phyloP scores from a whole-genome alignment of 768 basidiomycete species.

The Macrolepiota albuminosa region DNA sequence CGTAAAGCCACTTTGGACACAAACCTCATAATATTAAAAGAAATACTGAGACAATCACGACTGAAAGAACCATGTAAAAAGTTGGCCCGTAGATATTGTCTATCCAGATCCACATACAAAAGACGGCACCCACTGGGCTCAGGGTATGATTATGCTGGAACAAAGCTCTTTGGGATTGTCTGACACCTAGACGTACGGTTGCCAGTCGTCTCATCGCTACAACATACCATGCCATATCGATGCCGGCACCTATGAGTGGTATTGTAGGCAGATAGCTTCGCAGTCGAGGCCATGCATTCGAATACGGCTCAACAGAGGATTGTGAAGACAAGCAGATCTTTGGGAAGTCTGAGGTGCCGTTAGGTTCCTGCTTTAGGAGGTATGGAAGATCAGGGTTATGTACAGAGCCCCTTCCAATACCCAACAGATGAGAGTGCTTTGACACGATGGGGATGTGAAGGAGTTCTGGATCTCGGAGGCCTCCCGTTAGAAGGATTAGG shows the following conservation, averaged over 20 bases:
- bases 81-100: neutral
- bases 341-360: neutral
- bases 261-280: constrained; percentile 38
- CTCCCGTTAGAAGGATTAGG: constrained; percentile 77
- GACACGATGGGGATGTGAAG: constrained; percentile 48
- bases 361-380: constrained; percentile 24
- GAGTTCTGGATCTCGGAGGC: constrained; percentile 56
- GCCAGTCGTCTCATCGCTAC: constrained; percentile 54
- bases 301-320: constrained; percentile 36
- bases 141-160: constrained; percentile 21
- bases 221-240: constrained; percentile 62
- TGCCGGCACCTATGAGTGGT: constrained; percentile 61
- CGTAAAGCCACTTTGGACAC: neutral
- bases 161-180: neutral
- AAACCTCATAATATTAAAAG: neutral
- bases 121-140: constrained; percentile 30
- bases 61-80: neutral
- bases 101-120: constrained; percentile 47
- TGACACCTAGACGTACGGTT: neutral
- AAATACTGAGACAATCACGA: neutral
- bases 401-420: constrained; percentile 67
- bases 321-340: constrained; percentile 21
- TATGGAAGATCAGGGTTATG: constrained; percentile 57
- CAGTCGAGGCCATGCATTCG: constrained; percentile 20
- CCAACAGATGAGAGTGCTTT: constrained; percentile 67